These are phyloP conservation scores for Calonectria ilicicola DNA, from an alignment of 2,329 filamentous ascomycete species.

Conservation along the genomic window DNA sequence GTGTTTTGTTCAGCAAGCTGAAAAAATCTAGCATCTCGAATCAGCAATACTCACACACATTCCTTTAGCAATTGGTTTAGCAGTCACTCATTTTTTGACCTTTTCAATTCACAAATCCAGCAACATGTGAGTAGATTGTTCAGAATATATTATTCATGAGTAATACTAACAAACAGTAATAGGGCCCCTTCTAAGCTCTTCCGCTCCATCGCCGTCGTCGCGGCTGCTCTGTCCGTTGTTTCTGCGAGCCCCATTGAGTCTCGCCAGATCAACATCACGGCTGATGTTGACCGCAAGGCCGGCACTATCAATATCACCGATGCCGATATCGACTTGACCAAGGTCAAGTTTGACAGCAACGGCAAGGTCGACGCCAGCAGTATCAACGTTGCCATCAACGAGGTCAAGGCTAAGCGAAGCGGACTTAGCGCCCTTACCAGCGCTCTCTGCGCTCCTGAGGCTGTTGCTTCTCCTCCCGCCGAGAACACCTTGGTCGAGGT, in stretches of 20 bases:
- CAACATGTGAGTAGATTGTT: not conserved
- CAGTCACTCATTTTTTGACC: not conserved
- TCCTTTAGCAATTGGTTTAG: not conserved
- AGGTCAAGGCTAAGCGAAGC: not conserved
- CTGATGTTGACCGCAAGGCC: not conserved
- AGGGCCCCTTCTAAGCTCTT: not conserved
- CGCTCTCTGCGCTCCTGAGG: not conserved
- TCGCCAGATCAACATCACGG: not conserved
- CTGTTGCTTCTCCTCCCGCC: not conserved
- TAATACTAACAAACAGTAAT: not conserved
- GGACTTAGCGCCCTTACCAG: not conserved
- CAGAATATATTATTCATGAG: not conserved
- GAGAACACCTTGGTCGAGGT: not conserved
- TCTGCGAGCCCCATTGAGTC: not conserved
- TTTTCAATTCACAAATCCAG: not conserved
- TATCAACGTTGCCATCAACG: not conserved
- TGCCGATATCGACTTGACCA: not conserved
- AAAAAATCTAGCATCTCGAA: not conserved
- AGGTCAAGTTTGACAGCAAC: not conserved
- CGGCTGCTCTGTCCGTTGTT: not conserved
- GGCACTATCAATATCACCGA: not conserved
- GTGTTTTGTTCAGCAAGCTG: not conserved
- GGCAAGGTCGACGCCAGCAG: slow-evolving; percentile 2
- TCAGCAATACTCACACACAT: not conserved
- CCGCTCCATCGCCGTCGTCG: not conserved